These are phyloP conservation scores for Vigna reflexopilosa DNA, from an alignment of 306 rosid genomes.

Conservation along the genomic window DNA sequence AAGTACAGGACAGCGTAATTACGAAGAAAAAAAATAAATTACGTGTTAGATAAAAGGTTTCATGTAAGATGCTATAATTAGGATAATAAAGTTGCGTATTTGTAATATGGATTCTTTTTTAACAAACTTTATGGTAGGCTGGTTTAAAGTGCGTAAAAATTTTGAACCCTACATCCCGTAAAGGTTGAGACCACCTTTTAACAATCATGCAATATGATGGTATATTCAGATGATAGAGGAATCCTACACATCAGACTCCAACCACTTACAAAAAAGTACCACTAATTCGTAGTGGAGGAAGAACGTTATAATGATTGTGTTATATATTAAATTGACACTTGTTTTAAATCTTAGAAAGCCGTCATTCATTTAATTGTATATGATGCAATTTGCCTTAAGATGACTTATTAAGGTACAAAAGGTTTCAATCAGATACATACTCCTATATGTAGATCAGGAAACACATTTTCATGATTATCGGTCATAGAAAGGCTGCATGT, in stretches of 20 bases:
- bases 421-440: constrained; percentile 31
- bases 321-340: neutral
- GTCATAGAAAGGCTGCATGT: constrained; percentile 62
- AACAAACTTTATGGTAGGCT: neutral
- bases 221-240: neutral
- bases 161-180: constrained; percentile 21
- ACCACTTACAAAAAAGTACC: neutral
- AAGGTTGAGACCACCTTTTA: neutral
- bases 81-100: neutral
- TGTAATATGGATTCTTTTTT: neutral
- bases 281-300: constrained; percentile 1
- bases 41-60: neutral
- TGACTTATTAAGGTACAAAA: neutral
- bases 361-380: constrained; percentile 1
- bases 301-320: constrained; percentile 25
- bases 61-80: constrained; percentile 8
- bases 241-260: neutral
- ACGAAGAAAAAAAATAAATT: neutral
- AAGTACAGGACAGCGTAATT: constrained; percentile 15
- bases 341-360: neutral
- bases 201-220: constrained; percentile 4
- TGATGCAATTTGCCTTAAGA: constrained; percentile 22
- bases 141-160: neutral
- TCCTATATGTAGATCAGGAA: constrained; percentile 45
- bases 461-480: constrained; percentile 49